phyloP scores from a whole-genome alignment of 768 basidiomycete species.

The Rhodotorula graminis region DNA sequence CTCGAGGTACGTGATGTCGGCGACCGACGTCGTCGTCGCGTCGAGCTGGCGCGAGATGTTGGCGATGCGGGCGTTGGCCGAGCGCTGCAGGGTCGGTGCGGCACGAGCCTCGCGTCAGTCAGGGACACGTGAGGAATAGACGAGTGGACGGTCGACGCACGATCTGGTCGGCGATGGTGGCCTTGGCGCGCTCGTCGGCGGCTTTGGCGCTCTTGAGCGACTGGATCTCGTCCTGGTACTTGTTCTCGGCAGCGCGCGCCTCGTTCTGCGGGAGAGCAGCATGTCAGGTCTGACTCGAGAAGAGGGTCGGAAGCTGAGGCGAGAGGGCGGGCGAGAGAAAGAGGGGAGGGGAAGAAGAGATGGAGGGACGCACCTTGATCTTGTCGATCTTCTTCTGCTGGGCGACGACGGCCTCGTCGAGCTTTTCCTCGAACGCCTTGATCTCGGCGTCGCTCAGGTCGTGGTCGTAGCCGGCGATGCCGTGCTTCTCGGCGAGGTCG shows the following conservation, averaged over 20 bases:
- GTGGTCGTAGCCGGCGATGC: slow-evolving; percentile 68
- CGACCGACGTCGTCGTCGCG: slow-evolving; percentile 45
- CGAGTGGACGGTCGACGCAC: slow-evolving; percentile 36
- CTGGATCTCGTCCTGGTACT: slow-evolving; percentile 58
- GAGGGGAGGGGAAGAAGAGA: no score
- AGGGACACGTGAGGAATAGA: background rate
- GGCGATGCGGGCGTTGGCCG: slow-evolving; percentile 45
- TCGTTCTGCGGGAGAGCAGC: slow-evolving; percentile 40
- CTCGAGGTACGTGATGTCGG: slow-evolving; percentile 50
- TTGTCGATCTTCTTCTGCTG: slow-evolving; percentile 32
- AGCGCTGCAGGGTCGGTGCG: slow-evolving; percentile 26
- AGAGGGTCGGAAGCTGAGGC: background rate
- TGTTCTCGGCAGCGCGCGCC: slow-evolving; percentile 47
- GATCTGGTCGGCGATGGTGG: slow-evolving; percentile 44
- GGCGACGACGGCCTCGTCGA: slow-evolving; percentile 51
- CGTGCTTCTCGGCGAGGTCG: slow-evolving; percentile 62
- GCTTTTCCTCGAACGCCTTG: slow-evolving; percentile 63
- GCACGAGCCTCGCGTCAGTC: background rate
- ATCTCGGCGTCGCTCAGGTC: slow-evolving; percentile 65
- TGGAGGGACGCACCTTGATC: slow-evolving; percentile 32
- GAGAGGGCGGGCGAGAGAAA: no score
- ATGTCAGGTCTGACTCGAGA: no score
- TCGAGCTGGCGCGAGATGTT: slow-evolving; percentile 45
- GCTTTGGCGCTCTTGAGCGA: slow-evolving; percentile 56
- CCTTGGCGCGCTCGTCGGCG: slow-evolving; percentile 45